These are phyloP conservation scores for Rhizoclosmatium globosum DNA, from an alignment of 192 early-diverging fungal genomes.

Conservation along the genomic window DNA sequence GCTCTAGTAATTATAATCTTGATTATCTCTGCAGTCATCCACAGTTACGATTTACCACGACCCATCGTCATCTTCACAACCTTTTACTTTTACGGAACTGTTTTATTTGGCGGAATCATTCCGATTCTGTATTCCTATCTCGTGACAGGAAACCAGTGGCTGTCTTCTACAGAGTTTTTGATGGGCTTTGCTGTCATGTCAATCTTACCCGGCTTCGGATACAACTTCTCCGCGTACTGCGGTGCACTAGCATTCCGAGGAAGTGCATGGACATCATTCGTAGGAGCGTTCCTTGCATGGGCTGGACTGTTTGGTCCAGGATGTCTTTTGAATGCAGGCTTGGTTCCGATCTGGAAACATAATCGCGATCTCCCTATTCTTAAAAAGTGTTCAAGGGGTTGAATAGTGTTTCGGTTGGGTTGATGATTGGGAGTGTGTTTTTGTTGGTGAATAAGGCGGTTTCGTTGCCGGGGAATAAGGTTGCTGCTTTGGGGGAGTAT, in stretches of 20 bases:
- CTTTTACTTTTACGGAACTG: constrained; percentile 66
- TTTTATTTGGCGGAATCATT: constrained; percentile 72
- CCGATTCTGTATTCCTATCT: constrained; percentile 60
- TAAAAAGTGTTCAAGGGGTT: constrained; percentile 46
- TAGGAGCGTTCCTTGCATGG: constrained; percentile 62
- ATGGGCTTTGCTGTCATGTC: constrained; percentile 72
- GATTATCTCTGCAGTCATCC: constrained; percentile 56
- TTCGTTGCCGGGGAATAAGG: neutral
- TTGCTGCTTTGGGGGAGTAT: constrained; percentile 30
- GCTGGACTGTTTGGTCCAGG: constrained; percentile 73
- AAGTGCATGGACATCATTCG: constrained; percentile 37
- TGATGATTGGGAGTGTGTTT: constrained; percentile 63
- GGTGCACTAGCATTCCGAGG: constrained; percentile 64
- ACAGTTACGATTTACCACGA: neutral
- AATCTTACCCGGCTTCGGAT: constrained; percentile 63
- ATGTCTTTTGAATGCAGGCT: constrained; percentile 62
- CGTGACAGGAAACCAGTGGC: constrained; percentile 60
- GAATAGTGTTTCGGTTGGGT: constrained; percentile 61
- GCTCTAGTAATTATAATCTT: constrained; percentile 56
- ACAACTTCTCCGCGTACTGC: constrained; percentile 73
- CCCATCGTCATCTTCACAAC: constrained; percentile 51
- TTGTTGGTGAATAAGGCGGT: constrained; percentile 52
- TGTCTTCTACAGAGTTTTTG: constrained; percentile 63
- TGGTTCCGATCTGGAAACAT: constrained; percentile 68
- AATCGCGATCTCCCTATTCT: constrained; percentile 8